phyloP scores from a whole-genome alignment of 768 basidiomycete species.

The Suillus subalutaceus region DNA sequence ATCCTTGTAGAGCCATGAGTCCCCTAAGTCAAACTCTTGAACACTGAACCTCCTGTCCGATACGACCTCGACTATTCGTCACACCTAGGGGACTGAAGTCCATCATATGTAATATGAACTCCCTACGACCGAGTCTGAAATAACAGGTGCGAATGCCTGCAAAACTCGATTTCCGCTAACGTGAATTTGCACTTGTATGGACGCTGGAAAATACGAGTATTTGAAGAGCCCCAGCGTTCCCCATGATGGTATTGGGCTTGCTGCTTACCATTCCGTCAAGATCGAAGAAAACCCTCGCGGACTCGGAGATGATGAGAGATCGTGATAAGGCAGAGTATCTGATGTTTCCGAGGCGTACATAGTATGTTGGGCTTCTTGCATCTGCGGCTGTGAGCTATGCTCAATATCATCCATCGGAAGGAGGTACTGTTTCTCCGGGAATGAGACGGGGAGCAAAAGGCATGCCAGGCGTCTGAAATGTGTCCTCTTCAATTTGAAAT shows the following conservation, averaged over 20 bases:
- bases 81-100: neutral
- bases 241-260: neutral
- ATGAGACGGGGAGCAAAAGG: neutral
- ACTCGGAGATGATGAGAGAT: neutral
- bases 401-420: neutral
- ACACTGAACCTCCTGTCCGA: neutral
- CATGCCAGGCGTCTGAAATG: neutral
- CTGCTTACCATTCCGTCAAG: neutral
- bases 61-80: neutral
- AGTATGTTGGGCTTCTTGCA: neutral
- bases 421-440: neutral
- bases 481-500: neutral
- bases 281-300: neutral
- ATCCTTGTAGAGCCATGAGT: neutral
- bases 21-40: neutral
- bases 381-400: neutral
- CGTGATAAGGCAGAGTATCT: neutral
- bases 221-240: neutral
- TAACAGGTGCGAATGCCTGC: neutral
- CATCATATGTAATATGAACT: neutral
- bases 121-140: neutral
- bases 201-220: neutral
- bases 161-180: neutral
- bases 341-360: neutral
- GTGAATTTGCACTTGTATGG: neutral